Conservation (phyloP, 2,329 filamentous ascomycete genomes). For the Colletotrichum simmondsii region DNA sequence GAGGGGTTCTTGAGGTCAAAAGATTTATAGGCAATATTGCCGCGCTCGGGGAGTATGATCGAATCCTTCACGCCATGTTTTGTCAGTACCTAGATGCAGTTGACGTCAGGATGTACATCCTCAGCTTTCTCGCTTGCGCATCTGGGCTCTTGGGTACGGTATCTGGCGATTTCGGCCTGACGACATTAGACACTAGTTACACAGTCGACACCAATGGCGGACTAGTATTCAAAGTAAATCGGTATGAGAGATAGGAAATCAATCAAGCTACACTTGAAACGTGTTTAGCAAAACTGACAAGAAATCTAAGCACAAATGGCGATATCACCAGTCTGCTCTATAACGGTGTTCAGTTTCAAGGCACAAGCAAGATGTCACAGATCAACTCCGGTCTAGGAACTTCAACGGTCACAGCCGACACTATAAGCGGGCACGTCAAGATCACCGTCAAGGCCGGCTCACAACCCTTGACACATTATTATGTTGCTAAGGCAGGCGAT, state of each 20-base stretch:
- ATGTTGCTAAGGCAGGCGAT: constrained; percentile 36
- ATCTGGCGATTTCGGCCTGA: constrained; percentile 30
- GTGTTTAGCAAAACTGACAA: constrained; percentile 27
- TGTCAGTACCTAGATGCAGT: background rate
- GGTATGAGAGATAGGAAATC: constrained; percentile 4
- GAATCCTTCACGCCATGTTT: too few relatives aligned
- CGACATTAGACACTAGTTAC: constrained; percentile 28
- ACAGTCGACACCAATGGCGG: constrained; percentile 40
- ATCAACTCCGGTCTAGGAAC: constrained; percentile 59
- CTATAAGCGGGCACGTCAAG: constrained; percentile 34
- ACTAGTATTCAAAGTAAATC: constrained; percentile 39
- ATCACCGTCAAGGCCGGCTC: constrained; percentile 37
- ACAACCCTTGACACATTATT: constrained; percentile 39
- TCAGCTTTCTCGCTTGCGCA: background rate
- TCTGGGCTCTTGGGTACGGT: background rate
- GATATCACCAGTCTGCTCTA: constrained; percentile 72
- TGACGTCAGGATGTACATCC: background rate
- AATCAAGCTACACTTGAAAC: background rate
- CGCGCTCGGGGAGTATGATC: background rate
- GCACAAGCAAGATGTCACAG: constrained; percentile 54
- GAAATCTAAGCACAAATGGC: constrained; percentile 61
- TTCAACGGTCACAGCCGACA: constrained; percentile 37
- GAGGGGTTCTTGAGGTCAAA: background rate
- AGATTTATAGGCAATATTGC: too few relatives aligned
- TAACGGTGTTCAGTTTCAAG: constrained; percentile 59